Percentiles rank a stretch among this genome's conserved stretches.
phyloP scores from a whole-genome alignment of 2,329 filamentous ascomycete genomes.

The Cladosporium sp. region DNA sequence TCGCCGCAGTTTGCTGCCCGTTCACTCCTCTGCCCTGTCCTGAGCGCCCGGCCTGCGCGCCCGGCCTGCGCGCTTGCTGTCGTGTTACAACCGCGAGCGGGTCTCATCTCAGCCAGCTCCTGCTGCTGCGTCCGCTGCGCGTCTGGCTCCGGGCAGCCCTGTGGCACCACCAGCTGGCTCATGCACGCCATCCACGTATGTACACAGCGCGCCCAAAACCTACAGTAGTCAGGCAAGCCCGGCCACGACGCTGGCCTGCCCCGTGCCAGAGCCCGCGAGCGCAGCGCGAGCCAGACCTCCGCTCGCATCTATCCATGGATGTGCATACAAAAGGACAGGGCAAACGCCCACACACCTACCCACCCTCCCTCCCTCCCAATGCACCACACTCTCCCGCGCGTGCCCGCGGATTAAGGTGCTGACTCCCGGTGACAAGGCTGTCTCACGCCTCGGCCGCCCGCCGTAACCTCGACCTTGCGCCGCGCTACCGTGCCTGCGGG shows the following conservation, averaged over 20 bases:
- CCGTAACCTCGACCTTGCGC: constrained; percentile 5
- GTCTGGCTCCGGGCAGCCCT: too few relatives aligned
- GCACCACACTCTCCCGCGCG: not conserved
- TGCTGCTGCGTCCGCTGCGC: too few relatives aligned
- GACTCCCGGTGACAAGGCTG: constrained; percentile 5
- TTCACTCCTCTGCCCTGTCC: not conserved
- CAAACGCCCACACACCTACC: not conserved
- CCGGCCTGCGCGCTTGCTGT: too few relatives aligned
- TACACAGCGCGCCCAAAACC: not conserved
- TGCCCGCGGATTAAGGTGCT: not conserved
- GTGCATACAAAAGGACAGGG: not conserved
- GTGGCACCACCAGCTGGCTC: too few relatives aligned
- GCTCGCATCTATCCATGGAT: too few relatives aligned
- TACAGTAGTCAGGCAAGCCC: constrained; percentile 3
- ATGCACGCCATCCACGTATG: too few relatives aligned
- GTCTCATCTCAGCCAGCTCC: too few relatives aligned
- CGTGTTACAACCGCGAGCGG: too few relatives aligned
- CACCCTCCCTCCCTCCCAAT: too few relatives aligned
- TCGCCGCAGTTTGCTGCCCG: not conserved
- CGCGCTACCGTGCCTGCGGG: constrained; percentile 1
- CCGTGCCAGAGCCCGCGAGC: constrained; percentile 1
- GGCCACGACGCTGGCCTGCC: not conserved
- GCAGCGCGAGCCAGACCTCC: not conserved
- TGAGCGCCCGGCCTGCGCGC: too few relatives aligned
- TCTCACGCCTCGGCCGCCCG: constrained; percentile 4